Evolutionary conservation across 441 rosid genomes (phyloP).

Genomic region (Flueggea neowawraea): DNA sequence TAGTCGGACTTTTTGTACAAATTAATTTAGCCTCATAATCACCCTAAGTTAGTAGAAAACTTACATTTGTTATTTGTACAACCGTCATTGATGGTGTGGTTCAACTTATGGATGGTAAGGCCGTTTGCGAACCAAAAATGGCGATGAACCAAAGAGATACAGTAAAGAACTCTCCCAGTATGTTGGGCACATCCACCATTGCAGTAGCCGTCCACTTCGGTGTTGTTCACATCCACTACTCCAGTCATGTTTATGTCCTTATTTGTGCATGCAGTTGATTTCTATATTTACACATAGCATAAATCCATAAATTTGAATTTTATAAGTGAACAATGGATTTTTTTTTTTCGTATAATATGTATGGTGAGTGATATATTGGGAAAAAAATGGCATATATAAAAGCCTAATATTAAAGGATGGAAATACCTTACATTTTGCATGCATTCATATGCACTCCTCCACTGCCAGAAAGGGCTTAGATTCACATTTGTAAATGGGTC

Average conservation of each 20-base stretch:
- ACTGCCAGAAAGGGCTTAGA: conserved; percentile 30
- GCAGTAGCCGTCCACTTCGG: conserved; percentile 25
- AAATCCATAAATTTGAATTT: too few relatives aligned
- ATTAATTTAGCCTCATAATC: too few relatives aligned
- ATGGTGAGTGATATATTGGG: too few relatives aligned
- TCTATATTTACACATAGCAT: too few relatives aligned
- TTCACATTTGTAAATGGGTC: conserved; percentile 19
- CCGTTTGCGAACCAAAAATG: conserved; percentile 34
- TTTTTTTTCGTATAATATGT: too few relatives aligned
- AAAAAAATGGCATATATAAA: too few relatives aligned
- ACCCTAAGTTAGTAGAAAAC: too few relatives aligned
- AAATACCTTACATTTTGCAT: conserved; percentile 17
- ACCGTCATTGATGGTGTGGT: conserved; percentile 7
- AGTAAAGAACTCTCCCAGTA: conserved; percentile 17
- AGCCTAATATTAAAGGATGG: too few relatives aligned
- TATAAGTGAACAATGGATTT: too few relatives aligned
- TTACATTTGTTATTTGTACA: conserved; percentile 4
- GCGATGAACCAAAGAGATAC: conserved; percentile 20
- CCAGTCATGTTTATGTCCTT: conserved; percentile 17
- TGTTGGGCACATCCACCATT: conserved; percentile 20
- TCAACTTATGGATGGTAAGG: conserved; percentile 10
- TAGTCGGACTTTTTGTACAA: too few relatives aligned
- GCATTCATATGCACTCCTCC: conserved; percentile 40
- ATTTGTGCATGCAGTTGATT: neutral
- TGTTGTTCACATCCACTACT: conserved; percentile 12